A percentile compares a stretch with the other conserved stretches of the same genome.
phyloP scores from a whole-genome alignment of 116 monocot species.

The Trichopus zeylanicus region DNA sequence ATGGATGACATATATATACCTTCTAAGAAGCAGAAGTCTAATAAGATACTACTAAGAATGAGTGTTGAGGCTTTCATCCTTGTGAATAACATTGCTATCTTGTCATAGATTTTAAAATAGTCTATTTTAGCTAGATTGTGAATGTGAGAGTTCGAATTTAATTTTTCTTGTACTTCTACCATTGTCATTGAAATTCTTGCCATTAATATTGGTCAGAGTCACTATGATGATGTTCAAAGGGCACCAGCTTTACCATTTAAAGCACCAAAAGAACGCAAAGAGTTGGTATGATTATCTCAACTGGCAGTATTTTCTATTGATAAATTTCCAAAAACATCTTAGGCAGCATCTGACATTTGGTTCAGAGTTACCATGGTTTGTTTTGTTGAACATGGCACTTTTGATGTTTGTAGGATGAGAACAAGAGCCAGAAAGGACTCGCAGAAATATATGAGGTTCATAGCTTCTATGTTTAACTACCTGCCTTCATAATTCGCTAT shows the following conservation, averaged over 20 bases:
- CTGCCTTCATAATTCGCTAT: background rate
- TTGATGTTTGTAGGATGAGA: slow-evolving; percentile 66
- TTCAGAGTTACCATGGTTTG: background rate
- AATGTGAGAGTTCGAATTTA: too few relatives aligned
- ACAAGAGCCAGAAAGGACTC: slow-evolving; percentile 83
- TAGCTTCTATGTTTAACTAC: background rate
- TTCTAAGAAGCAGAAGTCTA: too few relatives aligned
- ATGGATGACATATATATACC: too few relatives aligned
- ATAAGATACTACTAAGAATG: too few relatives aligned
- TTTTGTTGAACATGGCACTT: slow-evolving; percentile 5
- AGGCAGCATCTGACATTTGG: background rate
- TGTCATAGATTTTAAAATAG: too few relatives aligned
- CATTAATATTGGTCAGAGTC: slow-evolving; percentile 29
- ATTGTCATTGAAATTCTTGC: background rate
- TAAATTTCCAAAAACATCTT: background rate
- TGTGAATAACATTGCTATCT: too few relatives aligned
- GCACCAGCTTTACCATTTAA: slow-evolving; percentile 50
- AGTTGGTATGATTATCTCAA: slow-evolving; percentile 45
- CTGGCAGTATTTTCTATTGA: background rate
- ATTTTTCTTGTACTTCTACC: too few relatives aligned
- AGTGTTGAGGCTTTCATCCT: too few relatives aligned
- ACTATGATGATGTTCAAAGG: slow-evolving; percentile 86
- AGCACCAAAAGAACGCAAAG: slow-evolving; percentile 59
- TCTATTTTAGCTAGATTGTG: too few relatives aligned
- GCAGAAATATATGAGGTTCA: slow-evolving; percentile 92